Evolutionary conservation across 192 early-diverging fungal genomes (phyloP), one percentile per base, ranked within the genome.

Genomic region (Mortierella hygrophila): DNA sequence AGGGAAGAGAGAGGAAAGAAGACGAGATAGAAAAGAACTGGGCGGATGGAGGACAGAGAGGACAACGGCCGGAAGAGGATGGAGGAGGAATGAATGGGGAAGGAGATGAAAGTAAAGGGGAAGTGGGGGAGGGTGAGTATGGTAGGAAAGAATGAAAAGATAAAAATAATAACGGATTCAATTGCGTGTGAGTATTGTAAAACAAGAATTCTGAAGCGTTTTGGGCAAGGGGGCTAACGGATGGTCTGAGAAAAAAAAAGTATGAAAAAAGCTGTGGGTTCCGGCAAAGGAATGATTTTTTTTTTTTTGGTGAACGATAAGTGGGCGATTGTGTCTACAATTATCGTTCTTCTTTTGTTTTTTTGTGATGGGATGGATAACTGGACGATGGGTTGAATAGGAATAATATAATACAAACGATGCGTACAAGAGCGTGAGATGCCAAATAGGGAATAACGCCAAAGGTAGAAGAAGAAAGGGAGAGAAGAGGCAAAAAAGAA

Each of bases 311-410:
- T 46, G 46, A 65, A 65, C 29, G 60, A 65, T 65, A 69, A 46
- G 76, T 23, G 68, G 37, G 63, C 65, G 68, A 52, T 37, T 49
- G 65, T 38, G 76, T 49, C 44, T 37, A 47, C 41, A 69, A 32
- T 26, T 65, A 74, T 65, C 29, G n/a, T 65, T 32, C n/a, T 65
- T 65, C 29, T 63, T 32, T 26, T 65, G 4, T 52, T 49, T 49
- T 57, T 65, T 65, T 65, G 60, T 65, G 60, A 65, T 65, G 60
- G 60, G 60, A 65, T 65, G 60, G 60, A 65, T 65, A 65, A 65
- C 60, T 65, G n/a, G 60, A 9, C 49, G 49, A 52, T 52, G 26
- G 4, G 60, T 65, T 65, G 60, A 26, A 5, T 55, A 26, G n/a
- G 60, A 65, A 65, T 32, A 29, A 65, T 32, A 8, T 6, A 26